A percentile compares a stretch with the other conserved stretches of the same genome.
phyloP scores from a whole-genome alignment of 768 basidiomycete species.

The Leccinum boreale region DNA sequence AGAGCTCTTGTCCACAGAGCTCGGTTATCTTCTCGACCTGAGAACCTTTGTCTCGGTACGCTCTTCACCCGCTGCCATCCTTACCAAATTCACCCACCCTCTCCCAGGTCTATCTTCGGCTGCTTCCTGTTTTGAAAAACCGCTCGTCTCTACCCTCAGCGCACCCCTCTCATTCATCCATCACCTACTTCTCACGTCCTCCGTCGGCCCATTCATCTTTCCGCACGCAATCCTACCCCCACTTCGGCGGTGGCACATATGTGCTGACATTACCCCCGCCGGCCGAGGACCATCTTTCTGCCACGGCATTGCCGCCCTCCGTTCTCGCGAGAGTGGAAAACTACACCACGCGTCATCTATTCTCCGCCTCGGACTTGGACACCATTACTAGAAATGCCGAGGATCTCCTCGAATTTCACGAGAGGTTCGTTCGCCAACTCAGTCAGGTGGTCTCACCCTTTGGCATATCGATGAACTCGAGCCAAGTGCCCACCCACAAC shows the following conservation, averaged over 20 bases:
- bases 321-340: conserved; percentile 29
- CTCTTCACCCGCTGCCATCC: conserved; percentile 8
- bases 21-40: conserved; percentile 77
- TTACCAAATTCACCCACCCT: background rate
- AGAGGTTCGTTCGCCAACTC: conserved; percentile 59
- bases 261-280: conserved; percentile 13
- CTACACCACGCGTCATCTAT: conserved; percentile 43
- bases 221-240: conserved; percentile 45
- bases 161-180: conserved; percentile 22
- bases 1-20: conserved; percentile 84
- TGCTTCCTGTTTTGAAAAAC: conserved; percentile 47
- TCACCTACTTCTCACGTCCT: conserved; percentile 35
- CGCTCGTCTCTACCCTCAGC: conserved; percentile 18
- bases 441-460: conserved; percentile 46
- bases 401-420: conserved; percentile 66
- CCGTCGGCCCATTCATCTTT: conserved; percentile 41
- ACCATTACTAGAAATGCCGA: conserved; percentile 63
- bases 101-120: conserved; percentile 61
- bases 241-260: conserved; percentile 21
- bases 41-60: conserved; percentile 71
- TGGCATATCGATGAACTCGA: conserved; percentile 42
- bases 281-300: conserved; percentile 8
- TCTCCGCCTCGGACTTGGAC: conserved; percentile 57
- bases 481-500: conserved; percentile 15
- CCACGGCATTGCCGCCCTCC: conserved; percentile 6